Evolutionary conservation across 2,329 filamentous ascomycete genomes (phyloP).

Genomic region (Dryadomyces quercus-mongolicae): DNA sequence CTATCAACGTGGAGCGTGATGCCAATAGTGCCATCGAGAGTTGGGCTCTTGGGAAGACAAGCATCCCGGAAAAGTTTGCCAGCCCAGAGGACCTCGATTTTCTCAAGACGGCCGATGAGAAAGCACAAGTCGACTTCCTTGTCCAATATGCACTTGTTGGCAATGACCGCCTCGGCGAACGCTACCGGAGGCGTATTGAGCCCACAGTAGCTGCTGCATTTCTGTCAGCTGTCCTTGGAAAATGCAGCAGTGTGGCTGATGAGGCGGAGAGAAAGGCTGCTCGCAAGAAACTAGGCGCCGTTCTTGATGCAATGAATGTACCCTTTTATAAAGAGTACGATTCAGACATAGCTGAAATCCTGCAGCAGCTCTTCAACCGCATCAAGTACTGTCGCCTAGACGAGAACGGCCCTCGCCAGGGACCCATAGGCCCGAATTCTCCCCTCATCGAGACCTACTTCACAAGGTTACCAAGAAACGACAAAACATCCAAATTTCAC

Average conservation of each 20-base stretch:
- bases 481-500: slow-evolving; percentile 60
- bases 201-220: slow-evolving; percentile 58
- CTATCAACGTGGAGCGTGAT: slow-evolving; percentile 65
- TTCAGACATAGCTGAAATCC: slow-evolving; percentile 64
- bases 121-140: slow-evolving; percentile 49
- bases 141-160: slow-evolving; percentile 58
- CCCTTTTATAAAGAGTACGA: slow-evolving; percentile 90
- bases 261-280: slow-evolving; percentile 37
- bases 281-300: slow-evolving; percentile 41
- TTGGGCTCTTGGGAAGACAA: slow-evolving; percentile 53
- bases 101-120: slow-evolving; percentile 30
- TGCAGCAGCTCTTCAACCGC: slow-evolving; percentile 86
- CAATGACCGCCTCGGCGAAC: slow-evolving; percentile 63
- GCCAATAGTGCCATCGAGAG: slow-evolving; percentile 55
- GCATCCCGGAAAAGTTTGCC: slow-evolving; percentile 34
- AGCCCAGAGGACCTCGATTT: slow-evolving; percentile 29
- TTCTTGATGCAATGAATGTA: slow-evolving; percentile 77
- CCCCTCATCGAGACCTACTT: slow-evolving; percentile 93
- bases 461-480: slow-evolving; percentile 72
- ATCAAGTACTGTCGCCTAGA: slow-evolving; percentile 94
- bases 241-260: slow-evolving; percentile 40
- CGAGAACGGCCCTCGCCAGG: slow-evolving; percentile 76
- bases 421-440: slow-evolving; percentile 61
- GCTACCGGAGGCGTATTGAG: slow-evolving; percentile 62
- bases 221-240: slow-evolving; percentile 54